phyloP scores from a whole-genome alignment of 2,329 filamentous ascomycete species.

The Diaporthe ilicicola region DNA sequence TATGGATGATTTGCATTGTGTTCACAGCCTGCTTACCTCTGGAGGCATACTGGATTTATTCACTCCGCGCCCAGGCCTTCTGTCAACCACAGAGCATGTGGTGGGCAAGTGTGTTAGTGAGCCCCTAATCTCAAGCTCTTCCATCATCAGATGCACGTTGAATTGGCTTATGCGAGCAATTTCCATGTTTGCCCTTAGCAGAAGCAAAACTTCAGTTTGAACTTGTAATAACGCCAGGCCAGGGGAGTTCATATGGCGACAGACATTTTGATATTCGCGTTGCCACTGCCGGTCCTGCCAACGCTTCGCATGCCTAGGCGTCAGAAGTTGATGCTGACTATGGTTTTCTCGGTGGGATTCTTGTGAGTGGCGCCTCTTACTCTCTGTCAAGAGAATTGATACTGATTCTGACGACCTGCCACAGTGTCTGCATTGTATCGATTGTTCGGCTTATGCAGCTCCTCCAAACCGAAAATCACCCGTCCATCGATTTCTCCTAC shows the following conservation, averaged over 20 bases:
- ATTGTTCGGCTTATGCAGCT: slow-evolving; percentile 43
- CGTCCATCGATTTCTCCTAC: slow-evolving; percentile 40
- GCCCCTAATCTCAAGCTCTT: too few relatives aligned
- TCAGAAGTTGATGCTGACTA: slow-evolving; percentile 49
- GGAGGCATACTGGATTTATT: slow-evolving; percentile 42
- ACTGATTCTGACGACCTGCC: background rate
- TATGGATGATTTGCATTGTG: slow-evolving; percentile 40
- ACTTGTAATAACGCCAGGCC: background rate
- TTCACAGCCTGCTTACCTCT: slow-evolving; percentile 44
- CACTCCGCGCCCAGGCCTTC: slow-evolving; percentile 20
- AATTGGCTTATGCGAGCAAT: too few relatives aligned
- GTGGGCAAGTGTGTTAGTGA: slow-evolving; percentile 35
- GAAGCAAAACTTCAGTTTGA: background rate
- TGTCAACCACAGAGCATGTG: slow-evolving; percentile 31
- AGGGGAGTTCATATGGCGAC: slow-evolving; percentile 37
- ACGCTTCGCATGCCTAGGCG: slow-evolving; percentile 50
- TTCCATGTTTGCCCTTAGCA: background rate
- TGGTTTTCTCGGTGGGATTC: slow-evolving; percentile 53
- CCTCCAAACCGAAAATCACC: slow-evolving; percentile 34
- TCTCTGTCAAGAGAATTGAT: background rate
- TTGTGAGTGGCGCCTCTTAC: slow-evolving; percentile 40
- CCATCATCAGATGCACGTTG: background rate
- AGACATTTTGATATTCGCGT: slow-evolving; percentile 40
- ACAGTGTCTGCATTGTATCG: slow-evolving; percentile 48
- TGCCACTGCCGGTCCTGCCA: slow-evolving; percentile 54